Conservation (phyloP, 169 alveolate species). For the Plasmodium falciparum region DNA sequence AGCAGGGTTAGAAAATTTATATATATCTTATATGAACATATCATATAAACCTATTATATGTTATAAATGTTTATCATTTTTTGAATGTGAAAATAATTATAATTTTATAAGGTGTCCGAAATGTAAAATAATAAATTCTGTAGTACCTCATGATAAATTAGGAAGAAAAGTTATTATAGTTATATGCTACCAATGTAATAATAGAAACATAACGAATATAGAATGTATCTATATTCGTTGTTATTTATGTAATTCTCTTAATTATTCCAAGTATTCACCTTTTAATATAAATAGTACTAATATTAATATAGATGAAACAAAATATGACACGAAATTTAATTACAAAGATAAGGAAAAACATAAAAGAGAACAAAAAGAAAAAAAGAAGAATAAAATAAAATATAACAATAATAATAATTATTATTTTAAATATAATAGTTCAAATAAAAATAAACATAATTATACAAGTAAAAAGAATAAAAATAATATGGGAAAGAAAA, state of each 20-base stretch:
- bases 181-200: conserved; percentile 36
- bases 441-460: too few species aligned
- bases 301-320: neutral
- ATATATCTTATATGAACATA: conserved; percentile 1
- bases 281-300: neutral
- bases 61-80: conserved; percentile 30
- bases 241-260: conserved; percentile 24
- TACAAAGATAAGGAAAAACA: neutral
- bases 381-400: too few species aligned
- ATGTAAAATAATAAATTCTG: conserved; percentile 36
- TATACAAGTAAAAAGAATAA: too few species aligned
- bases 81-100: conserved; percentile 41
- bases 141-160: conserved; percentile 41
- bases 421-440: too few species aligned
- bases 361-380: conserved; percentile 1
- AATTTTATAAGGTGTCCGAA: conserved; percentile 29
- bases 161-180: conserved; percentile 45
- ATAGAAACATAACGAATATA: conserved; percentile 23
- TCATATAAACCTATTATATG: conserved; percentile 12
- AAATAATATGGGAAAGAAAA: too few species aligned
- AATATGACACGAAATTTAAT: neutral
- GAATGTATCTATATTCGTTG: conserved; percentile 34
- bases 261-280: conserved; percentile 15
- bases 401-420: too few species aligned
- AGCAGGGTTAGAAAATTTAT: conserved; percentile 50